Evolutionary conservation across 2,329 filamentous ascomycete genomes (phyloP).

Genomic region (Xylaria arbuscula): DNA sequence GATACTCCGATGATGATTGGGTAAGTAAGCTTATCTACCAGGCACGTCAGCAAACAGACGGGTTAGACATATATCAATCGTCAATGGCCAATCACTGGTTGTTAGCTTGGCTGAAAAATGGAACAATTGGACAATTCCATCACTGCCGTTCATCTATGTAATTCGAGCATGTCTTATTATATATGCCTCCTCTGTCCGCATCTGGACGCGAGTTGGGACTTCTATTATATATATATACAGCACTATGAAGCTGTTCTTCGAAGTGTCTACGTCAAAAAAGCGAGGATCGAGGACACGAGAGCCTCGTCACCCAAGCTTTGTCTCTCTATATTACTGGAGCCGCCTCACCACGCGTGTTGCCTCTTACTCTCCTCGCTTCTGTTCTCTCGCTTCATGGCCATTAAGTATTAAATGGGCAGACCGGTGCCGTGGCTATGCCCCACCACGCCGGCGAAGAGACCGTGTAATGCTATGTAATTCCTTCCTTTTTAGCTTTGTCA

Average conservation of each 20-base stretch:
- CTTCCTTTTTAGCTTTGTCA: constrained; percentile 20
- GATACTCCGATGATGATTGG: constrained; percentile 35
- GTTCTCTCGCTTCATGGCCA: constrained; percentile 14
- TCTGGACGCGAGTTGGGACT: constrained; percentile 12
- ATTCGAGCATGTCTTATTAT: not conserved
- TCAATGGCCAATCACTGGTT: not conserved
- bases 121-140: not conserved
- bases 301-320: not conserved
- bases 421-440: constrained; percentile 29
- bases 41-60: constrained; percentile 16
- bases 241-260: not conserved
- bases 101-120: not conserved
- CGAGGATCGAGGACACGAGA: not conserved
- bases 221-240: constrained; percentile 22
- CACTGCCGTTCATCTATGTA: not conserved
- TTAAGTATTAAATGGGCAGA: constrained; percentile 37
- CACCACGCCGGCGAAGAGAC: constrained; percentile 16
- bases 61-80: not conserved
- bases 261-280: not conserved
- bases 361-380: not conserved
- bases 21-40: constrained; percentile 29
- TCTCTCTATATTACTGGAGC: not conserved
- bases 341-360: not conserved
- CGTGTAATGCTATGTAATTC: constrained; percentile 13
- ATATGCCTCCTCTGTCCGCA: not conserved